phyloP scores from a whole-genome alignment of 75 land plant species.

The Isoetes taiwanensis region DNA sequence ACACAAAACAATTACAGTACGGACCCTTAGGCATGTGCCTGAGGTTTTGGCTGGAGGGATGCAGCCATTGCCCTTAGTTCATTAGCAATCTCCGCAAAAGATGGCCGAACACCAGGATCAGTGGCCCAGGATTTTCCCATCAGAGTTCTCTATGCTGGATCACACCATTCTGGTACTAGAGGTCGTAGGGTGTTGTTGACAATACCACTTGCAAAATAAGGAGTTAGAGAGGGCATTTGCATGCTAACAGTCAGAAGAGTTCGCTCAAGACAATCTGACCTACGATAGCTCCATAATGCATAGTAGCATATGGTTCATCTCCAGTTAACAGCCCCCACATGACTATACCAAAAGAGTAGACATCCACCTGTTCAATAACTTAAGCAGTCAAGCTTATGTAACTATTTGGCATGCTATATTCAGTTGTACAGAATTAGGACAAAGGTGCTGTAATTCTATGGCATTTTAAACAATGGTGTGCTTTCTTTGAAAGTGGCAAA shows the following conservation, averaged over 20 bases:
- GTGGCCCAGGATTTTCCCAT: conserved; percentile 65
- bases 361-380: conserved; percentile 45
- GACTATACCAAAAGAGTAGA: conserved; percentile 70
- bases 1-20: too few relatives aligned
- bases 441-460: too few relatives aligned
- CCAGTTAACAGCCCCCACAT: conserved; percentile 79
- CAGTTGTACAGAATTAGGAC: too few relatives aligned
- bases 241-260: too few relatives aligned
- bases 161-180: conserved; percentile 41
- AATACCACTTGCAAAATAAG: conserved; percentile 36
- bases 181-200: conserved; percentile 48
- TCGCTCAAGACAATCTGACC: conserved; percentile 29
- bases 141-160: conserved; percentile 46
- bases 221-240: neutral
- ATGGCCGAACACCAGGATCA: conserved; percentile 39
- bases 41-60: conserved; percentile 15
- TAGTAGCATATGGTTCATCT: conserved; percentile 56
- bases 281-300: conserved; percentile 54
- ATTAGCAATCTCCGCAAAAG: conserved; percentile 44
- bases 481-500: too few relatives aligned
- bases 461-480: too few relatives aligned
- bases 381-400: too few relatives aligned
- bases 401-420: too few relatives aligned
- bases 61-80: conserved; percentile 40
- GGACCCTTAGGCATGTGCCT: conserved; percentile 4